Conservation (phyloP, 768 basidiomycete genomes). For the Russula lepida region DNA sequence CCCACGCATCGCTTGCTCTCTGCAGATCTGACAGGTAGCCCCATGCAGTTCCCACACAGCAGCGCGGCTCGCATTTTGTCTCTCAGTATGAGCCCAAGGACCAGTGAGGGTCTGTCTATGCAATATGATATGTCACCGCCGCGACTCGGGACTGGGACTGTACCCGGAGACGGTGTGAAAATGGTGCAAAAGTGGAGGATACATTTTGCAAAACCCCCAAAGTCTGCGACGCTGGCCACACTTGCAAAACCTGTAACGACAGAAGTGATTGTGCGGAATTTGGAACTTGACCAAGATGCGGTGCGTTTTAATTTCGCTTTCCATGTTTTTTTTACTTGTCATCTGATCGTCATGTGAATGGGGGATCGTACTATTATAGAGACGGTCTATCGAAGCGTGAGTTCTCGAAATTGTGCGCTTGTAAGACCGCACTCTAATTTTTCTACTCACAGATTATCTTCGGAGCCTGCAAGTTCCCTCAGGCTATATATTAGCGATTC, state of each 20-base stretch:
- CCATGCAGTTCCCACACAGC: background rate
- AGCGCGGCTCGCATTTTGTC: background rate
- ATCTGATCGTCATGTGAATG: background rate
- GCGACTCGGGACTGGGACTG: constrained; percentile 3
- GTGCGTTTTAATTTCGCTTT: constrained; percentile 28
- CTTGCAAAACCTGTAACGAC: constrained; percentile 29
- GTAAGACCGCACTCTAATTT: background rate
- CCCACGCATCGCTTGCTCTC: background rate
- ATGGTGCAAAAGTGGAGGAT: constrained; percentile 33
- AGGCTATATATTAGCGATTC: constrained; percentile 37
- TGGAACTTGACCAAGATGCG: constrained; percentile 34
- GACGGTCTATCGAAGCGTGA: constrained; percentile 26
- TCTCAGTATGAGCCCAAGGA: constrained; percentile 9
- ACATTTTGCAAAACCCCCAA: constrained; percentile 35
- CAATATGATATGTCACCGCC: constrained; percentile 9
- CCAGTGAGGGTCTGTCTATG: constrained; percentile 16
- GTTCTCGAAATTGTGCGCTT: background rate
- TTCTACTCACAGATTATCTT: background rate
- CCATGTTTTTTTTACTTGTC: background rate
- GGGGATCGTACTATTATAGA: background rate
- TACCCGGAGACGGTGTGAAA: background rate
- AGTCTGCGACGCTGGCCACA: constrained; percentile 26
- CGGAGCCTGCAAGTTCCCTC: constrained; percentile 24
- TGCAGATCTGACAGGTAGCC: background rate
- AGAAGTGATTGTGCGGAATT: constrained; percentile 22